phyloP scores from a whole-genome alignment of 768 basidiomycete genomes.

The Boletus fagicola region DNA sequence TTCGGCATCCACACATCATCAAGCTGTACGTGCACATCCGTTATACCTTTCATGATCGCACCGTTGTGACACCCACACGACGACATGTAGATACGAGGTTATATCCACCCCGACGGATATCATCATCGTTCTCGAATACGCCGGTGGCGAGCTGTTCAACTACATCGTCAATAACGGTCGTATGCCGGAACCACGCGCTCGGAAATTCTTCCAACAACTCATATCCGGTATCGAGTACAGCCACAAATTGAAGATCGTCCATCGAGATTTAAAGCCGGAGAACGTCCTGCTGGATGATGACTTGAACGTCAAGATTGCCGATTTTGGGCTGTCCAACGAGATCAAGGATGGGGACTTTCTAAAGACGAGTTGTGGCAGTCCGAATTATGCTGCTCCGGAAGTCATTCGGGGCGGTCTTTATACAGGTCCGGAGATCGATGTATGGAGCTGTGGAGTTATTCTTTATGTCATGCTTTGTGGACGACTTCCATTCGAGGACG shows the following conservation, averaged over 20 bases:
- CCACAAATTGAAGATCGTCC: constrained; percentile 94
- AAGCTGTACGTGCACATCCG: constrained; percentile 66
- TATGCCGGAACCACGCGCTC: constrained; percentile 83
- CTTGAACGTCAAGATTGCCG: constrained; percentile 95
- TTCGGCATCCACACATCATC: constrained; percentile 96
- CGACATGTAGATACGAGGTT: constrained; percentile 64
- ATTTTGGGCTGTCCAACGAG: constrained; percentile 95
- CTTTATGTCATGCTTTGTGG: constrained; percentile 98
- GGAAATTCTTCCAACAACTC: constrained; percentile 97
- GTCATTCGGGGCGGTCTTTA: constrained; percentile 95
- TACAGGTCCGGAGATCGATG: constrained; percentile 97
- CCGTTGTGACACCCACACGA: constrained; percentile 2
- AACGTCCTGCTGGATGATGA: constrained; percentile 86
- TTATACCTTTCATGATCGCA: not conserved
- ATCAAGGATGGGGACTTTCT: constrained; percentile 96
- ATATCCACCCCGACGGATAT: constrained; percentile 95
- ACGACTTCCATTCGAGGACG: constrained; percentile 94
- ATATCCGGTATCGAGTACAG: constrained; percentile 97
- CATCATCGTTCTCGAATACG: constrained; percentile 97
- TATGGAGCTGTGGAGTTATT: constrained; percentile 99
- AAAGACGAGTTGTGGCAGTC: constrained; percentile 96
- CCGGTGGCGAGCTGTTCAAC: constrained; percentile 95
- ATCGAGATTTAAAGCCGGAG: constrained; percentile 97
- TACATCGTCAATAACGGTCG: constrained; percentile 94
- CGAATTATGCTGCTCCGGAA: constrained; percentile 98